phyloP scores from a whole-genome alignment of 2,329 filamentous ascomycete species.

The Verticillium nonalfalfae region DNA sequence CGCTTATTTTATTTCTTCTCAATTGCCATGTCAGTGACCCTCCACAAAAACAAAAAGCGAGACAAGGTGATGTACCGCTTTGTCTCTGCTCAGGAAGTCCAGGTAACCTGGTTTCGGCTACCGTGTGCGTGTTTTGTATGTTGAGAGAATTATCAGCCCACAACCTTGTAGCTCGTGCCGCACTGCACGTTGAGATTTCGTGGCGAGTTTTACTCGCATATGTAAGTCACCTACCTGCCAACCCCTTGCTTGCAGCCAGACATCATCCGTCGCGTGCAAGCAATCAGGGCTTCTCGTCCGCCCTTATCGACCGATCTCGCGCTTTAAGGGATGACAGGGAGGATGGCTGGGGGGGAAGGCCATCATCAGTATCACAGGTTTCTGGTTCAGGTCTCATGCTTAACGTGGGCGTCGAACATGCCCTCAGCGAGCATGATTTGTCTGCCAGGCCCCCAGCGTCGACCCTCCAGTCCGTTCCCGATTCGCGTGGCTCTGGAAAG shows the following conservation, averaged over 20 bases:
- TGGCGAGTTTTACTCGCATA: constrained; percentile 1
- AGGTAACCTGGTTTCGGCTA: background rate
- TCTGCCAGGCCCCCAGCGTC: too few relatives aligned
- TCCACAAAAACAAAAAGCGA: background rate
- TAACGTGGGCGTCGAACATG: too few relatives aligned
- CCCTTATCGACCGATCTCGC: background rate
- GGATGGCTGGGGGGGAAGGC: too few relatives aligned
- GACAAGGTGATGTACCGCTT: background rate
- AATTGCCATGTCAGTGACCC: background rate
- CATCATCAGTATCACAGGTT: too few relatives aligned
- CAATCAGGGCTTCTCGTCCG: background rate
- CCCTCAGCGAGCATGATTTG: too few relatives aligned
- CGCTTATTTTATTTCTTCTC: constrained; percentile 1
- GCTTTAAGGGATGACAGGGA: too few relatives aligned
- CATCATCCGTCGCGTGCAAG: background rate
- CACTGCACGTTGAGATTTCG: background rate
- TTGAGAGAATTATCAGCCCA: background rate
- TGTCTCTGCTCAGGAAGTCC: background rate
- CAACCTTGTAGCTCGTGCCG: background rate
- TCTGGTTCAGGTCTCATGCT: too few relatives aligned
- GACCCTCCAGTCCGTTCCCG: too few relatives aligned
- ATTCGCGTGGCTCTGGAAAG: background rate
- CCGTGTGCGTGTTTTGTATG: background rate
- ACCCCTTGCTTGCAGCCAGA: background rate
- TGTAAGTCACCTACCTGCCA: constrained; percentile 9